Evolutionary conservation across 2,329 filamentous ascomycete species (phyloP), one percentile per base, ranked within the genome.

Genomic region (Exophiala viscosa): DNA sequence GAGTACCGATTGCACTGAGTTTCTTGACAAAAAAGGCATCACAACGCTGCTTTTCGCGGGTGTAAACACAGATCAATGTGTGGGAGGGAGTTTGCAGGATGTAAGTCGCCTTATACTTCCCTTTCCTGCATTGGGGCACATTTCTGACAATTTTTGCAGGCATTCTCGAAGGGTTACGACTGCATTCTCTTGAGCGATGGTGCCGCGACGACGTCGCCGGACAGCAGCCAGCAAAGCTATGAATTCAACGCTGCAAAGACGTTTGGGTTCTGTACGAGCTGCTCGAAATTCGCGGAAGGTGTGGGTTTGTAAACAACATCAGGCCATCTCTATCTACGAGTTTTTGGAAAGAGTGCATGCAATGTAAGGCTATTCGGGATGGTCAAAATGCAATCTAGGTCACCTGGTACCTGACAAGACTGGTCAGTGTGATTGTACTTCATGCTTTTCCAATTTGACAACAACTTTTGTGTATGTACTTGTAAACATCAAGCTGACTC

Each of bases 61-160:
- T 0, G 80, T 83, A 10, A 84, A 84, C 61, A 82, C 80, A 2
- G 80, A 84, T 65, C 56, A 60, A 23, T 60, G 81, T 61, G 80
- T 84, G 6, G 70, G 76, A 17, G 78, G 78, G 1, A 82, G 78
- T 11, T 66, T 83, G 52, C 69, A 73, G 44, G 79, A 84, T 67
- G 56, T 59, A 50, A 56, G 56, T 55, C 8, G 5, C 7, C 14
- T n/a, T 23, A 7, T 35, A 11, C 11, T n/a, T 20, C 35, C 31
- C 23, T 42, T n/a, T n/a, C n/a, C n/a, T n/a, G n/a, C n/a, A n/a
- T n/a, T n/a, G n/a, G n/a, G n/a, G n/a, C n/a, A n/a, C n/a, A n/a
- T n/a, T n/a, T 32, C 23, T 42, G 42, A 32, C 9, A 34, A 17
- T 47, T 17, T 39, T 5, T 32, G 5, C 17, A 59, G 56, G 78